phyloP scores from a whole-genome alignment of 345 rosid genomes.

The Linum lewisii region DNA sequence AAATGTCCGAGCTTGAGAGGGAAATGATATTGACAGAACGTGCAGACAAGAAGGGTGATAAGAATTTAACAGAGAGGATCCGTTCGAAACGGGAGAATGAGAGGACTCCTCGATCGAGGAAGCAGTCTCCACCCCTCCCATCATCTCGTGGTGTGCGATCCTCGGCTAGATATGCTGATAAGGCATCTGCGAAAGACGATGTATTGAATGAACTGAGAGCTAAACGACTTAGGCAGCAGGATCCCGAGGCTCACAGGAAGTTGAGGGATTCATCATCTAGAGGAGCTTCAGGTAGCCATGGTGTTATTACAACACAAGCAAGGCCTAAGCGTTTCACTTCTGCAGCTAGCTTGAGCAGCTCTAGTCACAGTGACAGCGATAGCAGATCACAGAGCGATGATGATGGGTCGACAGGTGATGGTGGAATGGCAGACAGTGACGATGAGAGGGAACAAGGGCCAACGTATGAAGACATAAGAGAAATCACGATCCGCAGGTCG shows the following conservation, averaged over 20 bases:
- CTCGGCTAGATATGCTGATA: conserved; percentile 86
- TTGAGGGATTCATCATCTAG: conserved; percentile 70
- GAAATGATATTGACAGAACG: conserved; percentile 86
- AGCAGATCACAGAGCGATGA: no score
- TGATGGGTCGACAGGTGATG: conserved; percentile 75
- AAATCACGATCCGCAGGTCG: conserved; percentile 77
- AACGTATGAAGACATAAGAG: conserved; percentile 69
- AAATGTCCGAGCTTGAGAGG: conserved; percentile 80
- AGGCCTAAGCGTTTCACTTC: conserved; percentile 52
- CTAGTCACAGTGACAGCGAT: conserved; percentile 86
- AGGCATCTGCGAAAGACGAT: conserved; percentile 91
- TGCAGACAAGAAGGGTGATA: conserved; percentile 88
- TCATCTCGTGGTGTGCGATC: conserved; percentile 67
- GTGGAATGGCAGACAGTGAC: conserved; percentile 85
- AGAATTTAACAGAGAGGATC: conserved; percentile 71
- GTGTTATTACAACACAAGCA: conserved; percentile 53
- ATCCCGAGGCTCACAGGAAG: conserved; percentile 72
- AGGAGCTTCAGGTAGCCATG: conserved; percentile 50
- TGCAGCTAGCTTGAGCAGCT: conserved; percentile 63
- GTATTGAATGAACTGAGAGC: conserved; percentile 85
- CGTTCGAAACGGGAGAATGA: conserved; percentile 45
- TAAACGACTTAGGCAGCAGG: conserved; percentile 85
- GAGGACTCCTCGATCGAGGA: no score
- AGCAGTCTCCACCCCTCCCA: conserved; percentile 30
- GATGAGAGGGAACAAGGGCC: conserved; percentile 63